Base-by-base conservation (phyloP, 441 rosid species). In the Bruguiera hainesii region DNA sequence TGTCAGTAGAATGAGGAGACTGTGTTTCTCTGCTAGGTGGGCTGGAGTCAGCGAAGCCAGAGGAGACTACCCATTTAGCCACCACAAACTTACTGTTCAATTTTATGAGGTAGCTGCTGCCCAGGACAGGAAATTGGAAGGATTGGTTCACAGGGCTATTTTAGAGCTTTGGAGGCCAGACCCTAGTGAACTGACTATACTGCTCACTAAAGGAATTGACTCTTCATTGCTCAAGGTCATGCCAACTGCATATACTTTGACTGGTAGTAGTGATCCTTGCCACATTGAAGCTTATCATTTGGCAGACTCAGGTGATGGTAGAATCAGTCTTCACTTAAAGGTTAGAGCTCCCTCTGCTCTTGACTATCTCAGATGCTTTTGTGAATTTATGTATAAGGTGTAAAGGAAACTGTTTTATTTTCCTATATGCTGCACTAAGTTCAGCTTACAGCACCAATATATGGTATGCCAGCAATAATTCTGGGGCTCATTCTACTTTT, bases 41-140 rank as follows among this genome's bases (percentile, higher is more conserved):
- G 90, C 91, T 77, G 95, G 95, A 53, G 95, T 92, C 50, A 90
- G 96, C 76, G 98, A 92, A 78, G 94, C 99, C 67, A 84, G 96
- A 79, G 99, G 99, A 74, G 99, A 95, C 82, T 95, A 95, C 80
- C 99, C 99, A 51, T 95, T 90, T 73, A 95, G 97, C 84, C 99
- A 95, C 82, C 98, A 95, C 77, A 92, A 95, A 78, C 91, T 92
- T 58, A 95, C 98, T 60, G 96, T 95, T 73, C 98, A 90, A 85
- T 95, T 95, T 80, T 95, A 95, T 63, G 99, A 92, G 75, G 87
- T 98, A 51, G 85, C 98, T 76, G 97, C 97, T 64, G 99, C 99
- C 57, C 99, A 92, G 83, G 98, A 92, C 78, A 88, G 99, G 76
- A 92, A 89, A 82, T 76, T 92, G 81, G 99, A 95, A 85, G 95